Base-by-base conservation (phyloP, 345 rosid species). In the Orychophragmus violaceus region DNA sequence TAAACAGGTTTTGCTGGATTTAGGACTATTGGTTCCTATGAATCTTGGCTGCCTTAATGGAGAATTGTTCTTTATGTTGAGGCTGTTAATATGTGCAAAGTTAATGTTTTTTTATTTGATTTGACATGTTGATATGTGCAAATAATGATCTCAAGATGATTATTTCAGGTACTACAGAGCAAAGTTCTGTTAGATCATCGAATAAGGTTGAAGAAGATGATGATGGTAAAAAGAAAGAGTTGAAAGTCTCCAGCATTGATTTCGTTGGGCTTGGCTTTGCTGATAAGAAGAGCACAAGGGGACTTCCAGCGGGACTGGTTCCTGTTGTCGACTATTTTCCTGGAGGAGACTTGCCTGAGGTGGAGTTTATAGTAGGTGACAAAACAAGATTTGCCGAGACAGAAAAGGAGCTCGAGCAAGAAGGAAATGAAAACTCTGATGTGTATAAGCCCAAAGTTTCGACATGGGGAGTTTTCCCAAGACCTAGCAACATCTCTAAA, bases 401-500 rank as follows among this genome's bases (percentile, higher is more conserved):
- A 45, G 80, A 35, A 6, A 77, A 83, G 32, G 65, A 64, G 66
- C 65, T 81, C 9, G 55, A 76, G 56, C 79, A 75, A 17, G 23
- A 22, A 21, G 68, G 66, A 36, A 83, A 84, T 64, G 87, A 75
- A 32, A 64, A 77, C 61, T 57, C 66, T 2, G 85, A 84, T 29
- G 44, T 84, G n/a, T 89, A 92, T 74, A 86, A 86, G 74, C 98
- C 96, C 3, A 87, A 78, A 81, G 95, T 92, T 71, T 87, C 96
- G 2, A 82, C 96, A 2, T 92, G 96, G 96, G 96, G 98, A 56
- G 95, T 92, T 66, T 86, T 85, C 67, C 96, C 95, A 8, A 82
- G 96, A 54, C 96, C 96, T 6, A 85, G 79, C 76, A 81, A 89
- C 80, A 92, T 92, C 76, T 92, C 98, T 49, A 78, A 81, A 70